These are phyloP conservation scores for Ceratobasidium sp. DNA, from an alignment of 1,284 basidiomycete species.

Conservation along the genomic window DNA sequence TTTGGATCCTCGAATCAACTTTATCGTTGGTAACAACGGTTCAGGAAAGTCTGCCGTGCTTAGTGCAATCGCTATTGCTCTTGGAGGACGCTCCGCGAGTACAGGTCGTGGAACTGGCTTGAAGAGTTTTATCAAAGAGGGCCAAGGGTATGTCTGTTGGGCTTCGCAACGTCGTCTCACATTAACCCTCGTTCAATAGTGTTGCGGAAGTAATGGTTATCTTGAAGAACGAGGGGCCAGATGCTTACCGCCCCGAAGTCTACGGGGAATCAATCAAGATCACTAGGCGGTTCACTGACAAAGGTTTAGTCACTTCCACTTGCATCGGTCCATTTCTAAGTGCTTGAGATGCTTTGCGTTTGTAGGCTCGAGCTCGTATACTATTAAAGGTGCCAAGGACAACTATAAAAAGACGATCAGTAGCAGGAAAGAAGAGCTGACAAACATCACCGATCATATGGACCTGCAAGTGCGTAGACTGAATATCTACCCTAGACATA, in stretches of 20 bases:
- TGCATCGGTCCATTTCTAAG: not conserved
- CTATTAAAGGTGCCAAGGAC: conserved; percentile 85
- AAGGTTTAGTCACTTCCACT: not conserved
- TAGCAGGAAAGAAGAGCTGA: conserved; percentile 86
- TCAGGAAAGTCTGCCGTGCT: conserved; percentile 93
- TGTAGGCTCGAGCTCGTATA: conserved; percentile 81
- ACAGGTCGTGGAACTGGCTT: conserved; percentile 91
- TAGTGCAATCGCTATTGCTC: conserved; percentile 91
- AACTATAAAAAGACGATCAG: conserved; percentile 77
- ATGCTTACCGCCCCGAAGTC: conserved; percentile 85
- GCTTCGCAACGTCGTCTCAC: not conserved
- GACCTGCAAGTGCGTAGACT: conserved; percentile 74
- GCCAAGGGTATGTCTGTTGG: conserved; percentile 71
- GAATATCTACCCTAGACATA: not conserved
- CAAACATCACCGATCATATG: conserved; percentile 92
- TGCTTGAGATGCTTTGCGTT: conserved; percentile 51
- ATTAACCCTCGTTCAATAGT: conserved; percentile 58
- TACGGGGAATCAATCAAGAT: conserved; percentile 90
- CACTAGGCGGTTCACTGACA: conserved; percentile 76
- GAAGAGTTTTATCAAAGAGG: conserved; percentile 90
- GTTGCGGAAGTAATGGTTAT: conserved; percentile 82
- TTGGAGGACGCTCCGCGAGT: conserved; percentile 90
- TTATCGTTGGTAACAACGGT: conserved; percentile 88
- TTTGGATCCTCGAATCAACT: conserved; percentile 94
- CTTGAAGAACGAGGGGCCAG: conserved; percentile 89